phyloP scores from a whole-genome alignment of 257 asterid species.

The Scutellaria galericulata region DNA sequence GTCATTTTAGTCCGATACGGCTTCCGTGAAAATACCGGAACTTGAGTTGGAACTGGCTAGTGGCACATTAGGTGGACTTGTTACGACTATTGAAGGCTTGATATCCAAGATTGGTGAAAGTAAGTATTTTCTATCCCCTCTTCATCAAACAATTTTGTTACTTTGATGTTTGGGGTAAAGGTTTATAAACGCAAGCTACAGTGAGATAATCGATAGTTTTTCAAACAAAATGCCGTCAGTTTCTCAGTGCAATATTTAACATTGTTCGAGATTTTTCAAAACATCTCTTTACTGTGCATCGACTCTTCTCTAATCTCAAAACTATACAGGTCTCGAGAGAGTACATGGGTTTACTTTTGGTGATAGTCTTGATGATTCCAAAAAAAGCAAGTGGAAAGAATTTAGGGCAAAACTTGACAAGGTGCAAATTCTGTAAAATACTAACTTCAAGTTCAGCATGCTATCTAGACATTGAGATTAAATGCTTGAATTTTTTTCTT shows the following conservation, averaged over 20 bases:
- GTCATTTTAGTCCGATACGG: slow-evolving; percentile 79
- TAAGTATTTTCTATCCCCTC: slow-evolving; percentile 41
- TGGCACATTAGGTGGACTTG: slow-evolving; percentile 95
- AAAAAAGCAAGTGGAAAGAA: slow-evolving; percentile 76
- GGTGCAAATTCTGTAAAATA: slow-evolving; percentile 45
- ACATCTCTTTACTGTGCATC: neutral
- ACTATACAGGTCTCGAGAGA: slow-evolving; percentile 73
- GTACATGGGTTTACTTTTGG: slow-evolving; percentile 91
- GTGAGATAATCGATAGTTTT: neutral
- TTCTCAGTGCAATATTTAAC: neutral
- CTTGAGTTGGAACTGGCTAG: slow-evolving; percentile 81
- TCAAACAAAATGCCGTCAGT: neutral
- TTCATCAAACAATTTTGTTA: neutral
- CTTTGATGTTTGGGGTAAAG: neutral
- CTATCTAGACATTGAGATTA: neutral
- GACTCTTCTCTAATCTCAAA: neutral
- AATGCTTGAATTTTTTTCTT: neutral
- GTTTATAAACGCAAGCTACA: neutral
- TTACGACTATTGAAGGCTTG: slow-evolving; percentile 94
- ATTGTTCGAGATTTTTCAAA: neutral
- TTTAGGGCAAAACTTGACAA: slow-evolving; percentile 67
- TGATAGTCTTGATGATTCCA: slow-evolving; percentile 76
- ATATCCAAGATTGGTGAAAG: slow-evolving; percentile 85
- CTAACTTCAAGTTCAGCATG: neutral
- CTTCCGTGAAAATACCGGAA: slow-evolving; percentile 80